Percentiles rank a stretch among this genome's conserved stretches.
phyloP scores from a whole-genome alignment of 345 rosid species.

The Linum usitatissimum region DNA sequence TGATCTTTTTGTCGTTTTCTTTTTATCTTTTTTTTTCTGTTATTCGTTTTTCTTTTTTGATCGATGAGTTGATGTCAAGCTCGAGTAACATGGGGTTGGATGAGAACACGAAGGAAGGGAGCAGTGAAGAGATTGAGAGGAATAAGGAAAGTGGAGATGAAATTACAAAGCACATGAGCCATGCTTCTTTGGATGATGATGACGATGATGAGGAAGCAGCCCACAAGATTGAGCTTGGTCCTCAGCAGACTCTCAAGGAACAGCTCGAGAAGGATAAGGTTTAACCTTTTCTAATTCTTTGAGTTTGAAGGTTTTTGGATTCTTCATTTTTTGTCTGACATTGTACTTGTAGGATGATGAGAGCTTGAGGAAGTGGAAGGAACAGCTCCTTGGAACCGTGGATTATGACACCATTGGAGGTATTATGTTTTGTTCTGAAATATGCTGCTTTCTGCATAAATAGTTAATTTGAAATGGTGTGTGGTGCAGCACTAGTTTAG shows the following conservation, averaged over 20 bases:
- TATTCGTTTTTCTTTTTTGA: background rate
- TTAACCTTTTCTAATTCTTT: background rate
- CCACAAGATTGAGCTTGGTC: constrained; percentile 46
- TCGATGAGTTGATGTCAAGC: constrained; percentile 16
- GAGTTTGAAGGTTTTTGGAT: background rate
- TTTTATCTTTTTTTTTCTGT: background rate
- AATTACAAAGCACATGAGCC: constrained; percentile 32
- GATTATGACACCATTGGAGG: constrained; percentile 67
- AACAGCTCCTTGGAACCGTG: constrained; percentile 69
- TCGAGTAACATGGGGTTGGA: constrained; percentile 27
- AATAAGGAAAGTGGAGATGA: constrained; percentile 20
- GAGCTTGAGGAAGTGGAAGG: constrained; percentile 76
- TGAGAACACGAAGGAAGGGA: constrained; percentile 20
- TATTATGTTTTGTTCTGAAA: background rate
- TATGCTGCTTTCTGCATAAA: background rate
- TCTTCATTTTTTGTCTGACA: constrained; percentile 6
- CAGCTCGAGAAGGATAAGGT: constrained; percentile 74
- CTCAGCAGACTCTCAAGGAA: constrained; percentile 61
- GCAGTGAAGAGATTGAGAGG: constrained; percentile 3
- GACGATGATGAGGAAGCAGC: constrained; percentile 36
- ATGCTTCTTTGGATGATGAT: constrained; percentile 40
- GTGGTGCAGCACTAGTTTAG: no score
- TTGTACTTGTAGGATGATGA: constrained; percentile 53
- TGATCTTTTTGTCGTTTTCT: background rate
- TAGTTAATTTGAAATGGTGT: background rate